These are phyloP conservation scores for Cladosporium sp. DNA, from an alignment of 2,329 filamentous ascomycete genomes.

Conservation along the genomic window DNA sequence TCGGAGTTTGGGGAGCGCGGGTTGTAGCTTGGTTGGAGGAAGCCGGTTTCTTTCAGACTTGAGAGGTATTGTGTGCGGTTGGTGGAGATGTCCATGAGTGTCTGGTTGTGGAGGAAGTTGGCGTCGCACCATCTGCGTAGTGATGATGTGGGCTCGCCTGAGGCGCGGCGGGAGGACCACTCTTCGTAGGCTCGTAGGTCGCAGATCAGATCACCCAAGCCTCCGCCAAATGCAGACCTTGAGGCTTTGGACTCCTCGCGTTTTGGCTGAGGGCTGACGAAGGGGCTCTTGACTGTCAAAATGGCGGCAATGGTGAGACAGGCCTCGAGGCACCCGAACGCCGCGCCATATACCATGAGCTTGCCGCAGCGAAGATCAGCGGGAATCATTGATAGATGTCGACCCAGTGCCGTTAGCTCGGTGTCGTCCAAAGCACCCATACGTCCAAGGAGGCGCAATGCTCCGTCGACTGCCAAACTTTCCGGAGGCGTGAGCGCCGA, in stretches of 20 bases:
- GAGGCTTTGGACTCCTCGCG: conserved; percentile 77
- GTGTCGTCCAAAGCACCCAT: conserved; percentile 87
- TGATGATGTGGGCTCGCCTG: conserved; percentile 54
- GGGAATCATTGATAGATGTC: conserved; percentile 91
- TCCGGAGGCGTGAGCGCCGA: conserved; percentile 87
- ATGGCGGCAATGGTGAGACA: conserved; percentile 87
- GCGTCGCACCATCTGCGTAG: conserved; percentile 74
- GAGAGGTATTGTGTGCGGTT: conserved; percentile 82
- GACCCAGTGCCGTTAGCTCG: conserved; percentile 82
- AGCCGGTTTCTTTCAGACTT: conserved; percentile 78
- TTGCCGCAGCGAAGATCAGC: conserved; percentile 91
- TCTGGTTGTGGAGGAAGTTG: conserved; percentile 79
- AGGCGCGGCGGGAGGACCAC: conserved; percentile 65
- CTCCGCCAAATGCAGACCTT: conserved; percentile 65
- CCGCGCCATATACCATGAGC: conserved; percentile 88
- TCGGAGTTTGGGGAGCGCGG: conserved; percentile 18
- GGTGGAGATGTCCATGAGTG: conserved; percentile 79
- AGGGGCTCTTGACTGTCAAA: conserved; percentile 82
- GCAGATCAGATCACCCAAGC: conserved; percentile 80
- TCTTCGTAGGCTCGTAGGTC: conserved; percentile 79
- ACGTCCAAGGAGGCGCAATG: conserved; percentile 68
- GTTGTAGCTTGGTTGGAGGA: conserved; percentile 51
- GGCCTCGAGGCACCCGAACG: conserved; percentile 87
- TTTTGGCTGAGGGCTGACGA: conserved; percentile 76
- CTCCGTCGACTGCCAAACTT: conserved; percentile 77